phyloP scores from a whole-genome alignment of 805 yeast genomes.

The Sugiyamaella mastotermitis region DNA sequence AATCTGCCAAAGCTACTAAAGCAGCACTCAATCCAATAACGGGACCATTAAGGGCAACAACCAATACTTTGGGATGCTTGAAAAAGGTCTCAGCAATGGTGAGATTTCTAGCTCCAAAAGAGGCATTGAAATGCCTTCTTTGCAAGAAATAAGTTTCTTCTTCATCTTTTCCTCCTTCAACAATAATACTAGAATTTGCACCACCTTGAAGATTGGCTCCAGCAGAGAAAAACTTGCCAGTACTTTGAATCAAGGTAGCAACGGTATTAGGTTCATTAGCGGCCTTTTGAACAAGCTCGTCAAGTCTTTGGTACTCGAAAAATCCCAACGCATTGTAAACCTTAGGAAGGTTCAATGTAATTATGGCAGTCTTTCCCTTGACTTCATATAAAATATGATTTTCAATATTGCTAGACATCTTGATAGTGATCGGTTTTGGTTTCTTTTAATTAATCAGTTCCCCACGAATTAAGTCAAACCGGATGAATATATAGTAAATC shows the following conservation, averaged over 20 bases:
- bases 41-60: constrained; percentile 79
- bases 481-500: too few species aligned
- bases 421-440: too few species aligned
- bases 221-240: constrained; percentile 74
- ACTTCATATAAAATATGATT: constrained; percentile 28
- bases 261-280: constrained; percentile 54
- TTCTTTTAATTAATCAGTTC: too few species aligned
- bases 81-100: constrained; percentile 61
- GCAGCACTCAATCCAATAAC: constrained; percentile 76
- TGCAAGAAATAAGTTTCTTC: constrained; percentile 13
- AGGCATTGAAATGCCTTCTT: constrained; percentile 42
- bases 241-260: constrained; percentile 60
- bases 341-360: constrained; percentile 58
- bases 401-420: constrained; percentile 1
- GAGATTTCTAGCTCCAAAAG: constrained; percentile 65
- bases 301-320: constrained; percentile 54
- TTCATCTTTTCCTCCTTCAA: constrained; percentile 11
- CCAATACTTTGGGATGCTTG: constrained; percentile 64
- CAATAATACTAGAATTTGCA: too few species aligned
- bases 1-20: constrained; percentile 67
- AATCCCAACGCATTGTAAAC: constrained; percentile 62
- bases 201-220: constrained; percentile 67
- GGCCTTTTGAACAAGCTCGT: constrained; percentile 54
- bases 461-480: too few species aligned
- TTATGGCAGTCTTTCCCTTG: constrained; percentile 46